Percentiles rank a stretch among this genome's conserved stretches.
Conservation (phyloP, 805 yeast species). For the Kluyveromyces nonfermentans region DNA sequence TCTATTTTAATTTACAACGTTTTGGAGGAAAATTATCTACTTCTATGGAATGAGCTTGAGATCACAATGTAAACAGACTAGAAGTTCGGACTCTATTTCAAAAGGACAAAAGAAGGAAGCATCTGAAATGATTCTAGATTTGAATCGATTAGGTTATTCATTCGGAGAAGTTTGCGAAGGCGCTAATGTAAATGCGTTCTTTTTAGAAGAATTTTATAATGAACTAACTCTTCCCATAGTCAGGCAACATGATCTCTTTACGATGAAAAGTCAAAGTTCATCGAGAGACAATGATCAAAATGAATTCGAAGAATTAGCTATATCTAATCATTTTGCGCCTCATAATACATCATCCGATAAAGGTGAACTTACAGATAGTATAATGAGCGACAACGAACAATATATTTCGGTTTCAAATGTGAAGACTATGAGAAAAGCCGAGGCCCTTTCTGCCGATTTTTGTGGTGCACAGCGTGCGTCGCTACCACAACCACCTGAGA, state of each 20-base stretch:
- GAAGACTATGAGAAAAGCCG: too few relatives aligned
- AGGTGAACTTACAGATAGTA: not conserved
- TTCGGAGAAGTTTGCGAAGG: constrained; percentile 6
- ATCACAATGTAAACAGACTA: not conserved
- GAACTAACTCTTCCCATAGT: constrained; percentile 5
- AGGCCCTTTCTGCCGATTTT: too few relatives aligned
- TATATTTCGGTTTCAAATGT: too few relatives aligned
- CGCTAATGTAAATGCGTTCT: constrained; percentile 6
- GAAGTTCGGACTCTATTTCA: not conserved
- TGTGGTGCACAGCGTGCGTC: too few relatives aligned
- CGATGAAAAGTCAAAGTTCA: not conserved
- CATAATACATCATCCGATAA: too few relatives aligned
- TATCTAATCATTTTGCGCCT: not conserved
- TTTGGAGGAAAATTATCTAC: too few relatives aligned
- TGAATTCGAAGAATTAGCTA: too few relatives aligned
- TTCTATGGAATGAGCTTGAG: not conserved
- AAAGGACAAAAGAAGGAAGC: constrained; percentile 4
- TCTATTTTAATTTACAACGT: too few relatives aligned
- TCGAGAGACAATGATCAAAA: not conserved
- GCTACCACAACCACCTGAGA: too few relatives aligned
- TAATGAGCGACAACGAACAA: too few relatives aligned
- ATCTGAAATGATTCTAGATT: constrained; percentile 5
- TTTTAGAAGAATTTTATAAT: constrained; percentile 6
- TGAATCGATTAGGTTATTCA: constrained; percentile 5
- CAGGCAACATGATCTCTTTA: not conserved